Conservation (phyloP, 2,329 filamentous ascomycete genomes). For the Blastomyces emzantsi region DNA sequence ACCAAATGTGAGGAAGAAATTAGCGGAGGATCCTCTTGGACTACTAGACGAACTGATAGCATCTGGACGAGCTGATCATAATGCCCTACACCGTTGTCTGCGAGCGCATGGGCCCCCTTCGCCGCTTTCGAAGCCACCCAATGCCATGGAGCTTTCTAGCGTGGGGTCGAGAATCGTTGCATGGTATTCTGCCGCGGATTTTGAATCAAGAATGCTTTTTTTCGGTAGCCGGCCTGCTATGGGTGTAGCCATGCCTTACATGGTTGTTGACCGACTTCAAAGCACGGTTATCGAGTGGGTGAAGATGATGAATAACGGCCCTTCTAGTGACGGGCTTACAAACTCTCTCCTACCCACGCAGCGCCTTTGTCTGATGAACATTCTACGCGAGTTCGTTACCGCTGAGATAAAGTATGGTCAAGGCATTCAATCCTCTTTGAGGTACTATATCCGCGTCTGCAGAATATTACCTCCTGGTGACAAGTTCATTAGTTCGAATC, state of each 20-base stretch:
- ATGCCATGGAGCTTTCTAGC: slow-evolving; percentile 28
- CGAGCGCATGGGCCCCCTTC: slow-evolving; percentile 24
- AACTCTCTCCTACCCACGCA: background rate
- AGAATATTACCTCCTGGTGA: slow-evolving; percentile 11
- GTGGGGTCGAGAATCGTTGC: slow-evolving; percentile 29
- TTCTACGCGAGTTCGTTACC: slow-evolving; percentile 26
- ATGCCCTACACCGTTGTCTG: slow-evolving; percentile 24
- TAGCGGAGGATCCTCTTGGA: slow-evolving; percentile 27
- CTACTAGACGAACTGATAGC: slow-evolving; percentile 33
- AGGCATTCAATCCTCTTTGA: slow-evolving; percentile 26
- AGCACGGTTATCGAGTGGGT: slow-evolving; percentile 30
- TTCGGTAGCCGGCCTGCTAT: slow-evolving; percentile 24
- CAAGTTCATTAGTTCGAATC: background rate
- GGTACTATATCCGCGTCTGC: slow-evolving; percentile 23
- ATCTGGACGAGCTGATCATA: slow-evolving; percentile 27
- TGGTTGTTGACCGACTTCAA: slow-evolving; percentile 32
- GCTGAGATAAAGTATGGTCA: slow-evolving; percentile 28
- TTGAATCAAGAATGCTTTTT: slow-evolving; percentile 22
- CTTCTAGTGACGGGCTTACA: slow-evolving; percentile 18
- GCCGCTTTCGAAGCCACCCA: slow-evolving; percentile 16
- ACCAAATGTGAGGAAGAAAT: background rate
- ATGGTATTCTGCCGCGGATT: slow-evolving; percentile 36
- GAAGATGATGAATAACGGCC: slow-evolving; percentile 22
- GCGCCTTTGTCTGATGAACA: slow-evolving; percentile 7
- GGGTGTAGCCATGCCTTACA: slow-evolving; percentile 29